These are phyloP conservation scores for Neonectria sp. DNA, from an alignment of 2,329 filamentous ascomycete species.

Conservation along the genomic window DNA sequence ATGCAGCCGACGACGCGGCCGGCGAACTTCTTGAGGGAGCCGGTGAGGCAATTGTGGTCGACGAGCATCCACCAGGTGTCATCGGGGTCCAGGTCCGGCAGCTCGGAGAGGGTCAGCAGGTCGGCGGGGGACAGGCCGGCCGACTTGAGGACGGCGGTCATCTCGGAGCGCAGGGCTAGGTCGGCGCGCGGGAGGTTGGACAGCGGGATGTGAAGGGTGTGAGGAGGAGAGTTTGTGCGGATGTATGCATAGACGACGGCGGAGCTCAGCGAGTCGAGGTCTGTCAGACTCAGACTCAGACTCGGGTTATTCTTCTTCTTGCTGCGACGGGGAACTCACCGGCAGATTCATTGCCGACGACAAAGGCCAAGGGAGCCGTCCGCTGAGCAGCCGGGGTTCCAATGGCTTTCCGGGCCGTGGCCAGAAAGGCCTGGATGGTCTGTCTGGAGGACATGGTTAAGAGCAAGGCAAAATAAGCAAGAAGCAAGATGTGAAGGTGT, in stretches of 20 bases:
- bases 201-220: constrained; percentile 78
- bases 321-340: constrained; percentile 58
- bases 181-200: constrained; percentile 79
- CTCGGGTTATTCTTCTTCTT: not conserved
- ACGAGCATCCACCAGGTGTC: constrained; percentile 81
- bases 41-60: constrained; percentile 83
- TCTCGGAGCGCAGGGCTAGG: constrained; percentile 80
- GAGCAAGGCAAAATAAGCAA: not conserved
- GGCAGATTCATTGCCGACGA: constrained; percentile 78
- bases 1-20: constrained; percentile 74
- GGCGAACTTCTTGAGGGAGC: constrained; percentile 68
- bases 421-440: constrained; percentile 60
- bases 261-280: constrained; percentile 86
- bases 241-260: constrained; percentile 83
- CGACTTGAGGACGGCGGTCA: constrained; percentile 74
- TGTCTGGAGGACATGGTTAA: constrained; percentile 46
- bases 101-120: constrained; percentile 73
- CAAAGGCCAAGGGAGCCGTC: constrained; percentile 68
- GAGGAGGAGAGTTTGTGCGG: constrained; percentile 70
- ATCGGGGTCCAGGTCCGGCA: constrained; percentile 64
- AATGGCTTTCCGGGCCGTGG: constrained; percentile 64
- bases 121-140: constrained; percentile 73
- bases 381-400: constrained; percentile 60
- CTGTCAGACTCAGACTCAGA: constrained; percentile 55
- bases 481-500: not conserved